phyloP scores from a whole-genome alignment of 2,329 filamentous ascomycete genomes.

The Trichophyton schoenleinii region DNA sequence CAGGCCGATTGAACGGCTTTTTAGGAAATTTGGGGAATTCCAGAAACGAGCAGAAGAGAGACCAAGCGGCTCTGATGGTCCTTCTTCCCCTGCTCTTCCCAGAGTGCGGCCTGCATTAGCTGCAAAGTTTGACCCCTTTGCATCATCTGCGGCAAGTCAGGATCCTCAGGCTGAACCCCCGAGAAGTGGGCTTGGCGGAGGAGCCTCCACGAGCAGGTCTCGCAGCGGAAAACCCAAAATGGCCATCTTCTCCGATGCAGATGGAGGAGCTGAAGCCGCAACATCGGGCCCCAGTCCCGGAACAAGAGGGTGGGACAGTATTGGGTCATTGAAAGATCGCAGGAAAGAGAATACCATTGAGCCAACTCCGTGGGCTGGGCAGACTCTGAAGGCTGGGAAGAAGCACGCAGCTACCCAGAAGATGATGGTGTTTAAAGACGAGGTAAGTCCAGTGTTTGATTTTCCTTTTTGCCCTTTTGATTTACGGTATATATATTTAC shows the following conservation, averaged over 20 bases:
- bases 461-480: slow-evolving; percentile 20
- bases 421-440: slow-evolving; percentile 87
- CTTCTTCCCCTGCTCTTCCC: slow-evolving; percentile 76
- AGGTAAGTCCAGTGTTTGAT: slow-evolving; percentile 55
- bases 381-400: slow-evolving; percentile 77
- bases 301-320: slow-evolving; percentile 78
- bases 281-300: slow-evolving; percentile 41
- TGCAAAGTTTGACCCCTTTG: slow-evolving; percentile 75
- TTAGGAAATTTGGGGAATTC: slow-evolving; percentile 88
- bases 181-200: slow-evolving; percentile 36
- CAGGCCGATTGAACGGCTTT: slow-evolving; percentile 62
- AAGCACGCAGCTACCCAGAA: slow-evolving; percentile 66
- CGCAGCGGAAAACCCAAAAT: slow-evolving; percentile 69
- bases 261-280: slow-evolving; percentile 45
- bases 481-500: slow-evolving; percentile 57
- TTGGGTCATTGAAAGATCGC: slow-evolving; percentile 71
- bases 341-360: slow-evolving; percentile 90
- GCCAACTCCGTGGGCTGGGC: slow-evolving; percentile 79
- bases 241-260: slow-evolving; percentile 75
- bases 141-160: slow-evolving; percentile 36
- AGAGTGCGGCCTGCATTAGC: slow-evolving; percentile 70
- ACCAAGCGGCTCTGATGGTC: slow-evolving; percentile 49
- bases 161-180: slow-evolving; percentile 53
- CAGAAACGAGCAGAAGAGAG: slow-evolving; percentile 62
- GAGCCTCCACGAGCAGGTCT: slow-evolving; percentile 32